Base-by-base conservation (phyloP, 495 filamentous ascomycete species). In the Astrothelium macrocarpum region DNA sequence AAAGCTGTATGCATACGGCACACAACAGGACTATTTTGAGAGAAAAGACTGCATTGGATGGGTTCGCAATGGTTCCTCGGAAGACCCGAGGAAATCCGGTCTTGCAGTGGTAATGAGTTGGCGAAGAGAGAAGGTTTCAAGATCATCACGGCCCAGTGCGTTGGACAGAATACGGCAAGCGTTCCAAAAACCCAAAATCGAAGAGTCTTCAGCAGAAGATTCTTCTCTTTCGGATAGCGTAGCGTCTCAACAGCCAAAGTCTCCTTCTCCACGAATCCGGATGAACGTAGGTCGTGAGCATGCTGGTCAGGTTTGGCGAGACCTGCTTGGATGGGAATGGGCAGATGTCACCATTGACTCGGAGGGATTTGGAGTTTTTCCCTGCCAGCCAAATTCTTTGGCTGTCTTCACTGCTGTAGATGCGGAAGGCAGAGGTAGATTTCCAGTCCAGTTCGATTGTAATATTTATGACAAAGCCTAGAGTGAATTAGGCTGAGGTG, bases 11-110 rank as follows among this genome's bases (percentile, higher is more conserved):
- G 80, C 84, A 0, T 87, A 89, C 69, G 87, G 88, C 12, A 71
- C 77, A 32, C 87, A 90, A 66, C 74, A 78, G 20, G 85, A 90
- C 65, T 90, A 89, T 71, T 87, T 87, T 65, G 81, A 88, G 72
- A 78, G 79, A 46, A 68, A 74, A 28, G 85, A 83, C 36, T 90
- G 87, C 71, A 81, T 91, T 64, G 88, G 87, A 68, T 90, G 85
- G 76, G 82, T 87, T 1, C 77, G 87, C 7, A 81, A 34, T 32
- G 70, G 70, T 2, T 49, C 67, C 1, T 59, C 59, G 60, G 68
- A 69, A 20, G 64, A 65, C 31, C 65, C 66, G 29, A 43, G 20
- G 23, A 26, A 42, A 11, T 36, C 62, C 23, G 74, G 75, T 9
- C 53, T 73, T 59, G 75, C 74, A 2, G 66, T 67, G 36, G 62